Evolutionary conservation across 2,329 filamentous ascomycete species (phyloP).

Genomic region (Allantophomopsis cytisporea): DNA sequence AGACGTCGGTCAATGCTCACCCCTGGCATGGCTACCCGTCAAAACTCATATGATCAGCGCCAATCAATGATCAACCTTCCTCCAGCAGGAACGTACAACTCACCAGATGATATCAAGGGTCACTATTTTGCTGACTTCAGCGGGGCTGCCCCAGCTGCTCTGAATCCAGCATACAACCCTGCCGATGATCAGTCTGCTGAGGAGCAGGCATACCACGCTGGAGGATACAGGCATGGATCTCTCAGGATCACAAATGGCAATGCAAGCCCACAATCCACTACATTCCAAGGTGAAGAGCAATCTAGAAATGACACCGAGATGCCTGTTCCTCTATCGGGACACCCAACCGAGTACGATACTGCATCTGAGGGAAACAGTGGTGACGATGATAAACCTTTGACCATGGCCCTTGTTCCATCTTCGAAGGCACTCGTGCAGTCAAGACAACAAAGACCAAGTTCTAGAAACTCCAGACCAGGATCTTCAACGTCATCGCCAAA

Average conservation of each 20-base stretch:
- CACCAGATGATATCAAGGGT: too few species aligned
- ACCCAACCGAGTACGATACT: background rate
- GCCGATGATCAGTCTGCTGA: too few species aligned
- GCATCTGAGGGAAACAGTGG: background rate
- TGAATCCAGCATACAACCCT: too few species aligned
- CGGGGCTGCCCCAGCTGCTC: too few species aligned
- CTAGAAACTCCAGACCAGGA: background rate
- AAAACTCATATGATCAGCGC: too few species aligned
- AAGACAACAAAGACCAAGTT: background rate
- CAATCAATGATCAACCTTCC: too few species aligned
- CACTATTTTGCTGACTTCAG: too few species aligned
- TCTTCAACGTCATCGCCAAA: background rate
- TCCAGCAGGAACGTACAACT: too few species aligned
- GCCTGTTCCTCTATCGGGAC: background rate
- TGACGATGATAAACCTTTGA: background rate
- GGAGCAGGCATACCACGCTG: constrained; percentile 28
- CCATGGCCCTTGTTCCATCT: background rate
- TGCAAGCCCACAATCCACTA: constrained; percentile 31
- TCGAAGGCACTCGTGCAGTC: background rate
- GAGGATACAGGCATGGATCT: constrained; percentile 48
- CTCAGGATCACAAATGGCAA: constrained; percentile 48
- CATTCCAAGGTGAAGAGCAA: background rate
- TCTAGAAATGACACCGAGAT: too few species aligned
- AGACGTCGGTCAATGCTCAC: constrained; percentile 16
- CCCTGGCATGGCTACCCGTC: constrained; percentile 17